Percentiles rank a stretch among this genome's conserved stretches.
phyloP scores from a whole-genome alignment of 345 rosid genomes.

The Rhodamnia rubescens region DNA sequence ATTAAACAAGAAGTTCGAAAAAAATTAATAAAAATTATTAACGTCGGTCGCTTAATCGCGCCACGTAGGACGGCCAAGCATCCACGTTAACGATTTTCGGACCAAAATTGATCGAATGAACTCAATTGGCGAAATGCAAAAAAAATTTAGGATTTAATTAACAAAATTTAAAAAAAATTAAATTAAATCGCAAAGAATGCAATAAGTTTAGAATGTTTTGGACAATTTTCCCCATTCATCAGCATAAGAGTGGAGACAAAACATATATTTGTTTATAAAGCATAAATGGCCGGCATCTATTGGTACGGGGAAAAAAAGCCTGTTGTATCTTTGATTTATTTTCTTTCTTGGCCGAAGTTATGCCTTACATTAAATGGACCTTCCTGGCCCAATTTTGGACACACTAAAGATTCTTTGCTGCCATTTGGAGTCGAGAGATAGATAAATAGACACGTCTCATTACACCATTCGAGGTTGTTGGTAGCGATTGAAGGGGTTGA shows the following conservation, averaged over 20 bases:
- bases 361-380: background rate
- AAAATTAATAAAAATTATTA: too few relatives aligned
- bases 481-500: background rate
- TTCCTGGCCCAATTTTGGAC: background rate
- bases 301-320: background rate
- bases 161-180: too few relatives aligned
- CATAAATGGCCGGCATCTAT: background rate
- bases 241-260: background rate
- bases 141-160: too few relatives aligned
- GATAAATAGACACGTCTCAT: background rate
- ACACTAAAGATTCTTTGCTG: background rate
- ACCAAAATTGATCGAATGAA: too few relatives aligned
- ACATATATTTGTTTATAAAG: background rate
- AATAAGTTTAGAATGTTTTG: too few relatives aligned
- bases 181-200: too few relatives aligned
- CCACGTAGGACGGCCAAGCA: too few relatives aligned
- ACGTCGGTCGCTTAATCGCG: too few relatives aligned
- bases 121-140: too few relatives aligned
- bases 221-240: too few relatives aligned
- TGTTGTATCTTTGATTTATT: background rate
- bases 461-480: background rate
- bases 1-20: too few relatives aligned
- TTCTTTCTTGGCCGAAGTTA: background rate
- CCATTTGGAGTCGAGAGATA: background rate
- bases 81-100: too few relatives aligned